Percentiles rank a stretch among this genome's conserved stretches.
Evolutionary conservation across 768 basidiomycete genomes (phyloP).

Genomic region (Termitomyces bulborhizus): DNA sequence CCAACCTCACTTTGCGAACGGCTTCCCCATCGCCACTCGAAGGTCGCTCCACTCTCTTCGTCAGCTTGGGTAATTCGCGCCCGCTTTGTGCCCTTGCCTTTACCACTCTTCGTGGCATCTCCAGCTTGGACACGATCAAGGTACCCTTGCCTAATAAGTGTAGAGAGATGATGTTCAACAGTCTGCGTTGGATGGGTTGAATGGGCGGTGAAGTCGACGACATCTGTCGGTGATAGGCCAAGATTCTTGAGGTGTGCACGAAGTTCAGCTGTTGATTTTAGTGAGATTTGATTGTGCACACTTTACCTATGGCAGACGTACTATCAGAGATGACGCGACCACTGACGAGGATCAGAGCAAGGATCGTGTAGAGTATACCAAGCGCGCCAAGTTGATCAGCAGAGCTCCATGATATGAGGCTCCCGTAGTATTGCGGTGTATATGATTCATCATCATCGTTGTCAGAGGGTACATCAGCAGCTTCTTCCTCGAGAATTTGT

Average conservation of each 20-base stretch:
- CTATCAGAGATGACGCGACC: conserved; percentile 72
- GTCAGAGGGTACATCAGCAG: conserved; percentile 40
- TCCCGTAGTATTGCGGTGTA: conserved; percentile 48
- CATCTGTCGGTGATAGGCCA: conserved; percentile 42
- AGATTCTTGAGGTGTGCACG: conserved; percentile 65
- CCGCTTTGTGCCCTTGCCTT: conserved; percentile 40
- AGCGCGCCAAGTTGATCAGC: conserved; percentile 60
- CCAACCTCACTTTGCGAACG: conserved; percentile 79
- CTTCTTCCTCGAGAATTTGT: conserved; percentile 44
- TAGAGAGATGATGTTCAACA: conserved; percentile 61
- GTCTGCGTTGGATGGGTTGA: conserved; percentile 45
- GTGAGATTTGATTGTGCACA: neutral
- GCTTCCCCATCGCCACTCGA: conserved; percentile 85
- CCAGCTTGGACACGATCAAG: conserved; percentile 62
- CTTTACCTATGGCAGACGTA: conserved; percentile 29
- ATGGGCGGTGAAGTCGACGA: conserved; percentile 45
- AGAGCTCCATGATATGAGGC: conserved; percentile 67
- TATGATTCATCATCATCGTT: conserved; percentile 42
- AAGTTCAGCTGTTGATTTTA: conserved; percentile 52
- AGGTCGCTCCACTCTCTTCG: conserved; percentile 32
- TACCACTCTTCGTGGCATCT: conserved; percentile 31
- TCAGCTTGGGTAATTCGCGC: conserved; percentile 43
- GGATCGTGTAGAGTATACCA: conserved; percentile 76
- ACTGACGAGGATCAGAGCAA: conserved; percentile 79
- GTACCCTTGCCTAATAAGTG: conserved; percentile 66